Base-by-base conservation (phyloP, 2,329 filamentous ascomycete species). In the Diaporthe vexans region DNA sequence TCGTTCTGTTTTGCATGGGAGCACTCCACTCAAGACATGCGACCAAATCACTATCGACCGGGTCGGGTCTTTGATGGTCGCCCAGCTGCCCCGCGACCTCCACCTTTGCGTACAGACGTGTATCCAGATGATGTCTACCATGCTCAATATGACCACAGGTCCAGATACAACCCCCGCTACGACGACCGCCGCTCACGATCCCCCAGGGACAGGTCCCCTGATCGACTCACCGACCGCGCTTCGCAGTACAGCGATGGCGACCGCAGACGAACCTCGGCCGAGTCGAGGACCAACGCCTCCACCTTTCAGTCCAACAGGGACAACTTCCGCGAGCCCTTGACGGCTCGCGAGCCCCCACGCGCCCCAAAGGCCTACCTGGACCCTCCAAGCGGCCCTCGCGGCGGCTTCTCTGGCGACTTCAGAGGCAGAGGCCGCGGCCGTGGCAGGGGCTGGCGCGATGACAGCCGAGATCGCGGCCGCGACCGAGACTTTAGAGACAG, bases 281-380 rank as follows among this genome's bases (percentile, higher is more conserved):
- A 92, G 79, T 86, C 85, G 63, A 86, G 90, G 75, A 82, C 86
- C 43, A 91, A 90, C 79, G 86, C 87, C 73, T 87, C 89, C 37
- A 84, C 86, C n/a, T 94, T 94, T 75, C 89, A 88, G 77, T 83
- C 88, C 1, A 89, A 88, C 78, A 87, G 91, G 77, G 90, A 92
- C 77, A 81, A 80, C 17, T 91, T 91, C 76, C 86, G 88, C 72
- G 89, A 91, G 78, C 81, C 88, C 78, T 77, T 88, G 81, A 81
- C 86, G 40, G 87, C 88, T 17, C 89, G 93, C 77, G 94, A 97
- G 76, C 92, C 94, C 2, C 95, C 95, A 4, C 90, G 95, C 73
- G 95, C 94, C 0, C 95, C 95, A 15, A 95, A 95, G 82, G 94
- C 94, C 5, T 85, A 95, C 73, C 89, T 93, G 75, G 94, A 96